Evolutionary conservation across 768 basidiomycete genomes (phyloP).

Genomic region (Nidula microcarpa): DNA sequence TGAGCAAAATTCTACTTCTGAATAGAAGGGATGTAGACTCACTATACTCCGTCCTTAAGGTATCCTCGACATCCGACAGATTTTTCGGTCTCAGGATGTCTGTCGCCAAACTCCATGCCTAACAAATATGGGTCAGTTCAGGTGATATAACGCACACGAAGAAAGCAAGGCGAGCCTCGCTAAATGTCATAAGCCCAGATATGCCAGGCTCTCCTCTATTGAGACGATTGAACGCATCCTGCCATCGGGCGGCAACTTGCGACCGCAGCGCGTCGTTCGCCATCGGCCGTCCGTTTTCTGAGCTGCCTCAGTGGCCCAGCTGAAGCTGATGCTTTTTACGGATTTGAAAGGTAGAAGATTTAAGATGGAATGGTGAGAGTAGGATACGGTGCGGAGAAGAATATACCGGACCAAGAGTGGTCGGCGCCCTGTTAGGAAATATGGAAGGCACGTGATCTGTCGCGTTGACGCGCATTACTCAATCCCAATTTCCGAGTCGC

Average conservation of each 20-base stretch:
- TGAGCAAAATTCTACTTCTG: conserved; percentile 2
- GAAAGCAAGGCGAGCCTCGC: conserved; percentile 39
- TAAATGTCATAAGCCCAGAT: conserved; percentile 60
- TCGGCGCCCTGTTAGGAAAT: no score
- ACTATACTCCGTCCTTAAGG: neutral
- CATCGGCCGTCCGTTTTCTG: conserved; percentile 25
- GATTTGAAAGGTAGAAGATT: no score
- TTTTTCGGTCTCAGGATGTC: conserved; percentile 55
- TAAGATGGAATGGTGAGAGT: no score
- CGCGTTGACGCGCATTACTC: no score
- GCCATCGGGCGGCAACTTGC: conserved; percentile 70
- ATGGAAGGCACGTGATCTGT: no score
- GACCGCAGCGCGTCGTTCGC: conserved; percentile 59
- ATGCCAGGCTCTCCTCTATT: conserved; percentile 60
- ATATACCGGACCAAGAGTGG: no score
- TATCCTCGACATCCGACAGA: conserved; percentile 25
- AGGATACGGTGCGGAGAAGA: no score
- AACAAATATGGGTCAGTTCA: neutral
- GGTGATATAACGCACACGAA: neutral
- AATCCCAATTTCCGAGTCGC: no score
- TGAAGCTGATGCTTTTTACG: no score
- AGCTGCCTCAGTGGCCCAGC: no score
- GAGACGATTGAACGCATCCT: conserved; percentile 62
- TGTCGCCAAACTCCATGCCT: conserved; percentile 62
- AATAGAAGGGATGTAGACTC: neutral